Evolutionary conservation across 208 protist species (phyloP).

Genomic region (Entamoeba invadens): DNA sequence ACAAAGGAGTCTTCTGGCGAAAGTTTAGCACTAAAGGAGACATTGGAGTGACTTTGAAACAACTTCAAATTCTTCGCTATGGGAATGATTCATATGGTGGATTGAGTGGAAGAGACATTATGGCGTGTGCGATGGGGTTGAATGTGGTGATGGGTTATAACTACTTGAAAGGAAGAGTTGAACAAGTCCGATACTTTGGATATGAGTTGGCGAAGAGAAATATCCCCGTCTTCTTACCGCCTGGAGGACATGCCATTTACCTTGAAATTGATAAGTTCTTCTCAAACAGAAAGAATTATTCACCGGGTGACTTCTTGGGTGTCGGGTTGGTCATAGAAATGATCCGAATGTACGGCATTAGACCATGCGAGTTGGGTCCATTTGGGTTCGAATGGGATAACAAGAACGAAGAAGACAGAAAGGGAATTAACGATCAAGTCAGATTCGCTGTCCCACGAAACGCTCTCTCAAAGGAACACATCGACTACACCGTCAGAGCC

Average conservation of each 20-base stretch:
- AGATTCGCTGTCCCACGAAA: conserved; percentile 14
- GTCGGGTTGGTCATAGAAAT: conserved; percentile 9
- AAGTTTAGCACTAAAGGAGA: background rate
- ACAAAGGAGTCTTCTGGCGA: background rate
- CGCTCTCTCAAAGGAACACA: conserved; percentile 9
- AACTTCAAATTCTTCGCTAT: background rate
- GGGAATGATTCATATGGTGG: conserved; percentile 2
- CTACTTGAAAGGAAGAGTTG: conserved; percentile 4
- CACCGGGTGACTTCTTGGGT: background rate
- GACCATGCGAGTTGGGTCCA: conserved; percentile 11
- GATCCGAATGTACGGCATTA: conserved; percentile 3
- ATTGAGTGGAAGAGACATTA: conserved; percentile 13
- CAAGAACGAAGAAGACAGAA: background rate
- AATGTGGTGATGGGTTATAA: background rate
- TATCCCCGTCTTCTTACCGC: conserved; percentile 16
- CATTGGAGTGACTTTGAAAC: background rate
- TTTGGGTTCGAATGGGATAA: conserved; percentile 6
- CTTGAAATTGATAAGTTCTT: conserved; percentile 21
- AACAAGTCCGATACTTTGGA: conserved; percentile 5
- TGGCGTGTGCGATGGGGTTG: background rate
- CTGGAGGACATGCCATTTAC: conserved; percentile 5
- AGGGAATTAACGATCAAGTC: conserved; percentile 1
- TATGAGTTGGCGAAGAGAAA: background rate
- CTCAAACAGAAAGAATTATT: background rate
- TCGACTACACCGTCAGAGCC: conserved; percentile 2